Conservation (phyloP, 1,139 yeast species). For the Saccharomyces hybrid region DNA sequence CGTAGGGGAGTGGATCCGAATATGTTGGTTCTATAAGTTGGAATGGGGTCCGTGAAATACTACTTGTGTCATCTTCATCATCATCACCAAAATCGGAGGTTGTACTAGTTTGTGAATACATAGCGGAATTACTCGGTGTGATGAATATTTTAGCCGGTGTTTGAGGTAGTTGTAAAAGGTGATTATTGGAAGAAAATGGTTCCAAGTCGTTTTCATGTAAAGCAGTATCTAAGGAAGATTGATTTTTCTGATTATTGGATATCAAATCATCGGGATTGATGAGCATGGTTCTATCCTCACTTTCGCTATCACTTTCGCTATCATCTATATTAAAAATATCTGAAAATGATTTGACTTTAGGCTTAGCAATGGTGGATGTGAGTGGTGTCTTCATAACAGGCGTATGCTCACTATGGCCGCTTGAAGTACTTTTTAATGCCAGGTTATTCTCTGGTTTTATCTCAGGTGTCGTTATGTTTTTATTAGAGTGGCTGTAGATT, state of each 20-base stretch:
- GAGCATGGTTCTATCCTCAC: neutral
- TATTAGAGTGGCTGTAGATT: neutral
- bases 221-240: neutral
- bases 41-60: slow-evolving; percentile 5
- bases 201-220: neutral
- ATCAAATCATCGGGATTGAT: neutral
- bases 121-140: neutral
- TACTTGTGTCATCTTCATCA: neutral
- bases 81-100: neutral
- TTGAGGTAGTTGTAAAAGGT: neutral
- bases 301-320: slow-evolving; percentile 5
- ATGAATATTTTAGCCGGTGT: neutral
- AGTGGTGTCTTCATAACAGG: neutral
- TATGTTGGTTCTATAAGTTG: slow-evolving; percentile 9
- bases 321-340: slow-evolving; percentile 19
- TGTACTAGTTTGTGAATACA: neutral
- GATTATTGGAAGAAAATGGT: neutral
- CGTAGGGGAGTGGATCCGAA: neutral
- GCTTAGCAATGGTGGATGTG: neutral
- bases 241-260: neutral
- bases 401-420: neutral
- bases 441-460: neutral
- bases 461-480: neutral
- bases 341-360: slow-evolving; percentile 10
- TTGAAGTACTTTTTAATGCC: neutral